A percentile compares a stretch with the other conserved stretches of the same genome.
These are phyloP conservation scores for Hymenoscyphus scutula DNA, from an alignment of 2,329 filamentous ascomycete genomes.

Conservation along the genomic window DNA sequence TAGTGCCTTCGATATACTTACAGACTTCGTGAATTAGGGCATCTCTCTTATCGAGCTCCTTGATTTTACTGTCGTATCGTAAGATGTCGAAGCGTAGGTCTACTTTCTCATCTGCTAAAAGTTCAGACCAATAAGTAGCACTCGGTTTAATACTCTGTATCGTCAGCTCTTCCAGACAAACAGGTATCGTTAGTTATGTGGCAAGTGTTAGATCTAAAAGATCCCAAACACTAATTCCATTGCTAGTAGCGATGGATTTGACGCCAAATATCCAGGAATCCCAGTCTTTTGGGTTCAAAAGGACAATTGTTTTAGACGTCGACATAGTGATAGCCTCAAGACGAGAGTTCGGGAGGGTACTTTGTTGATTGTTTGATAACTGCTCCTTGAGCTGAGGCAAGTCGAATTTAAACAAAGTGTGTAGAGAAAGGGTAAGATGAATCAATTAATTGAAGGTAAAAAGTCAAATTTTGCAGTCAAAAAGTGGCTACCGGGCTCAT, in stretches of 20 bases:
- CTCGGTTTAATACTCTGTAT: neutral
- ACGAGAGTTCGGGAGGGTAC: neutral
- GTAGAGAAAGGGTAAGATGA: neutral
- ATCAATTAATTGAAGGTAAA: neutral
- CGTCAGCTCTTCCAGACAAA: neutral
- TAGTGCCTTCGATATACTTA: neutral
- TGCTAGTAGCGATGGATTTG: neutral
- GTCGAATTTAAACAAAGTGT: neutral
- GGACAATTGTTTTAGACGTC: neutral
- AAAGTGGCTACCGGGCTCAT: no score
- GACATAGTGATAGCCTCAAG: neutral
- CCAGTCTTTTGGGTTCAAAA: neutral
- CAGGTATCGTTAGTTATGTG: neutral
- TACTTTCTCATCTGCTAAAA: neutral
- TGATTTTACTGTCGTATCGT: no score
- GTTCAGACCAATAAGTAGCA: neutral
- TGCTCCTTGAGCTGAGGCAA: neutral
- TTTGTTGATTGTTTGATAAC: neutral
- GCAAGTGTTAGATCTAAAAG: neutral
- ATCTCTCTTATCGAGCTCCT: neutral
- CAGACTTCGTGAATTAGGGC: neutral
- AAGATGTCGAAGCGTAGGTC: neutral
- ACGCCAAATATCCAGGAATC: neutral
- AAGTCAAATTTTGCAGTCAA: no score
- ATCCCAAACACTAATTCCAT: neutral